phyloP scores from a whole-genome alignment of 1,284 basidiomycete genomes.

The Moesziomyces parantarcticus region DNA sequence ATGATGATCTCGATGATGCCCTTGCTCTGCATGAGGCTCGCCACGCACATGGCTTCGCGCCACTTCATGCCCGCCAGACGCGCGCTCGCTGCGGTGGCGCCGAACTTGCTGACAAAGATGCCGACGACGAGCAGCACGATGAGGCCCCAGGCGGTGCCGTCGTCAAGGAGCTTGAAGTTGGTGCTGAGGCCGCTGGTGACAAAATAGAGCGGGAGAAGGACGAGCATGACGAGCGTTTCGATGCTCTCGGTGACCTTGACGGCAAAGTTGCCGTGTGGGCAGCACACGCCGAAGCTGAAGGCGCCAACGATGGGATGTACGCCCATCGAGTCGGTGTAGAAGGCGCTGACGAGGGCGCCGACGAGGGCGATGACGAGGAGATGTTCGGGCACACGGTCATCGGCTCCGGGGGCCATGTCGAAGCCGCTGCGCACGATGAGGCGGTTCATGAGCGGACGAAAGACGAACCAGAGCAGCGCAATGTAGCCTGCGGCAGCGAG shows the following conservation, averaged over 20 bases:
- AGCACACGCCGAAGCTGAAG: conserved; percentile 48
- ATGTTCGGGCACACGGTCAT: conserved; percentile 40
- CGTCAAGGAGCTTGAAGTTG: conserved; percentile 50
- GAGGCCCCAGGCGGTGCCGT: conserved; percentile 47
- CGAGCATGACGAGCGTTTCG: conserved; percentile 44
- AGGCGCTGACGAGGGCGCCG: conserved; percentile 49
- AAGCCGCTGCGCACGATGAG: conserved; percentile 38
- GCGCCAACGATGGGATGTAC: conserved; percentile 55
- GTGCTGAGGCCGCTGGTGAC: conserved; percentile 48
- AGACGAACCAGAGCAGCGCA: conserved; percentile 43
- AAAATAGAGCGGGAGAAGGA: conserved; percentile 54
- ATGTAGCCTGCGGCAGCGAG: conserved; percentile 46
- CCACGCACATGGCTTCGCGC: conserved; percentile 49
- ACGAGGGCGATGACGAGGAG: conserved; percentile 38
- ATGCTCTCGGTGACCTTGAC: conserved; percentile 53
- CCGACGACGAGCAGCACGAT: conserved; percentile 46
- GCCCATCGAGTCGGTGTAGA: conserved; percentile 47
- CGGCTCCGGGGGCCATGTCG: conserved; percentile 35
- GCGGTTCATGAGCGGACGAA: conserved; percentile 41
- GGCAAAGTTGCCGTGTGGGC: conserved; percentile 50
- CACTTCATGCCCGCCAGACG: conserved; percentile 43
- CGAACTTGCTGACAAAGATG: conserved; percentile 53
- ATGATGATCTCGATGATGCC: conserved; percentile 59
- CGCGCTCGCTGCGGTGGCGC: conserved; percentile 41
- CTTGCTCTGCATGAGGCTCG: conserved; percentile 52